Base-by-base conservation (phyloP, 805 yeast species). In the Hagleromyces aurorensis region DNA sequence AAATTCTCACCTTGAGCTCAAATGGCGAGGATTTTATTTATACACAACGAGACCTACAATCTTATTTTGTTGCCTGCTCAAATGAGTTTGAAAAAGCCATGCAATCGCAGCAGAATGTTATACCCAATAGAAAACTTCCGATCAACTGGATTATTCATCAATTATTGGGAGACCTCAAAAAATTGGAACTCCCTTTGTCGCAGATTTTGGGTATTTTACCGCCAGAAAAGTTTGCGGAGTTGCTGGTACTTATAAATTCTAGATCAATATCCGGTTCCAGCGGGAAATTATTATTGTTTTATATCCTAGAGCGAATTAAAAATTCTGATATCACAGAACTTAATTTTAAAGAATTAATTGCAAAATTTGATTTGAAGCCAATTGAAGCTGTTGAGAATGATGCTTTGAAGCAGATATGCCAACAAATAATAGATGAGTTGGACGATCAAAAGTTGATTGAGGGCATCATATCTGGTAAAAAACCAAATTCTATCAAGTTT, bases 121-220 rank as follows among this genome's bases (percentile, higher is more conserved):
- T n/a, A n/a, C 20, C 30, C 7, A 49, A 49, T 10, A 44, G 51
- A 6, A 72, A 63, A 35, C 37, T 61, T 22, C 75, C 74, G 2
- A 73, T 76, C 16, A 83, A 80, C 48, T 89, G 95, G 94, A 54
- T 85, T 6, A 72, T 84, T 6, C 87, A 89, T 56, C 87, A 84
- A 40, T 59, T 85, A 22, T 47, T 84, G 11, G 96, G 96, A 0
- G 62, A 72, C 9, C 62, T 83, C 36, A 65, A 73, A 6, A 75
- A 72, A 46, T 62, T 71, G 6, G 61, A 67, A 14, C 24, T 47
- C 4, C 36, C 52, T 4, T 26, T 61, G 19, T 38, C 32, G 8
- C 64, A 70, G 34, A 43, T 47, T 21, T 33, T 38, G 1, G 36
- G 50, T 3, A 34, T 55, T 10, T 47, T 68, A 6, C 55, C 75